Base-by-base conservation (phyloP, 495 filamentous ascomycete species). In the Pseudotulostoma volvatum region DNA sequence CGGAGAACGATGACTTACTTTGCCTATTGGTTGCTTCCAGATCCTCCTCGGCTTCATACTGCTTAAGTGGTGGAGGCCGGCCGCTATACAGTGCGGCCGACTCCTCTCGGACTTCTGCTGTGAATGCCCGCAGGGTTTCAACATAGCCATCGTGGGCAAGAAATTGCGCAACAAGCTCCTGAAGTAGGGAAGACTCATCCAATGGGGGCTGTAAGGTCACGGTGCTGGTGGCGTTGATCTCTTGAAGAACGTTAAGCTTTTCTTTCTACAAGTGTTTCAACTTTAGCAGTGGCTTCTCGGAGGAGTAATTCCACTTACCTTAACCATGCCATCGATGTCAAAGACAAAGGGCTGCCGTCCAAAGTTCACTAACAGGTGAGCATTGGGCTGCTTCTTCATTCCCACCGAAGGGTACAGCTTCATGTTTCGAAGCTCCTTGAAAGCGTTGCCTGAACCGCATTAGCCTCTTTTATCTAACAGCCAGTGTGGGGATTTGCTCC, bases 81-180 rank as follows among this genome's bases (percentile, higher is more conserved):
- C 71, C 70, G 36, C 70, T 62, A 37, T 69, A 67, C 19, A 92
- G 56, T 5, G 77, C 71, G 41, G 60, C 59, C 41, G 76, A 73
- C 53, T 93, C 86, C 13, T 64, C 63, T 25, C 74, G 74, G 3
- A 93, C 76, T 52, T 96, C 92, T 50, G 79, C 70, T 4, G 81
- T 76, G 59, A 99, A 96, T 0, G 81, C 84, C 43, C 76, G 73
- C 11, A 87, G 85, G 4, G 90, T 93, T 41, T 94, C 88, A n/a
- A 95, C 77, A 45, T 94, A 96, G 39, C 90, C 92, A 53, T 96
- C 92, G 49, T 95, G 90, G 28, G 84, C 81, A 4, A 99, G 66
- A 47, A 87, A 93, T 56, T 95, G 87, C 8, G 84, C 70, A 13
- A 92, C 78, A 42, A 88, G 56, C 45, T 79, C 71, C 53, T 95